Percentiles rank a stretch among this genome's conserved stretches.
Conservation (phyloP, 257 asterid species). For the Solanum piurae region DNA sequence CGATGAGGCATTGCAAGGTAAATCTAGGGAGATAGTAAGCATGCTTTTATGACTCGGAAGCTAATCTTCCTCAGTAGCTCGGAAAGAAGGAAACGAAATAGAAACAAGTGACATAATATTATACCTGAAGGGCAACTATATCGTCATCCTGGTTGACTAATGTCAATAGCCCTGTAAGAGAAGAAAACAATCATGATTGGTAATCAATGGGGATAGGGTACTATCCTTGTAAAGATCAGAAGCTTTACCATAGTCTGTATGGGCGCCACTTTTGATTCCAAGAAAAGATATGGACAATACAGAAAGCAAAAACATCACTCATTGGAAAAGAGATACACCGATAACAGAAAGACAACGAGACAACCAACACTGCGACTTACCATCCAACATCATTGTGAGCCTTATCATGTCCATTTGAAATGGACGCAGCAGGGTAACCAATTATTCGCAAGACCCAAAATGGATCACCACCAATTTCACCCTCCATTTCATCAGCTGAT, state of each 20-base stretch:
- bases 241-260: constrained; percentile 82
- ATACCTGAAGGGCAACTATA: constrained; percentile 75
- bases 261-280: constrained; percentile 67
- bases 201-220: neutral
- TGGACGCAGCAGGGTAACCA: constrained; percentile 59
- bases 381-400: constrained; percentile 56
- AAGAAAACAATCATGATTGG: neutral
- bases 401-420: constrained; percentile 23
- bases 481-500: constrained; percentile 55
- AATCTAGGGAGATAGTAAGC: neutral
- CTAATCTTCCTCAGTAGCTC: neutral
- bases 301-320: constrained; percentile 4
- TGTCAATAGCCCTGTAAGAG: constrained; percentile 62
- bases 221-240: neutral
- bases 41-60: neutral
- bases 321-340: constrained; percentile 3
- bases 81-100: neutral
- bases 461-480: constrained; percentile 75
- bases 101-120: neutral
- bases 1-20: neutral
- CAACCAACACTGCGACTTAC: constrained; percentile 16
- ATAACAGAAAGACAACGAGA: neutral
- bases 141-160: constrained; percentile 89
- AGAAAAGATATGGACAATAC: constrained; percentile 5
- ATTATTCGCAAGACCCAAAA: constrained; percentile 92